Conservation (phyloP, 192 early-diverging fungal genomes). For the Umbelopsis sp. region DNA sequence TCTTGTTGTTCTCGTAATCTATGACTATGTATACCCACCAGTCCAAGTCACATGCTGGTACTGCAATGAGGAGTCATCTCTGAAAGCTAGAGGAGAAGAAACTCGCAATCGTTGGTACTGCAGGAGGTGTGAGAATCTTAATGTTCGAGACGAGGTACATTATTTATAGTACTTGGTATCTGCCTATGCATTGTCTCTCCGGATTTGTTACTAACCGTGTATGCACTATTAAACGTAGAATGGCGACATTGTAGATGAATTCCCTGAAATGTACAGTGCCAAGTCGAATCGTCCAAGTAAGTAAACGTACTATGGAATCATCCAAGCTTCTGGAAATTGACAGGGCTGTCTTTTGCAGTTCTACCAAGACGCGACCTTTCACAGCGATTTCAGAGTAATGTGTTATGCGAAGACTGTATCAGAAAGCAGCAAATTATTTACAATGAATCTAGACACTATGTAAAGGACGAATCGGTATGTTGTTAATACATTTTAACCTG, state of each 20-base stretch:
- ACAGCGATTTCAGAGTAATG: background rate
- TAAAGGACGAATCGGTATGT: slow-evolving; percentile 5
- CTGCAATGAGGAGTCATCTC: slow-evolving; percentile 15
- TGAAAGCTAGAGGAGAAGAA: slow-evolving; percentile 13
- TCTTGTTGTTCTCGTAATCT: background rate
- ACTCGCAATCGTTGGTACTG: slow-evolving; percentile 12
- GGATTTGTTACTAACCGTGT: too few species aligned
- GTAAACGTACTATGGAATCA: background rate
- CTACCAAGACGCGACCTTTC: slow-evolving; percentile 7
- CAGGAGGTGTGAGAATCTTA: slow-evolving; percentile 20
- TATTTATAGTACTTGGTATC: background rate
- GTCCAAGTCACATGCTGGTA: slow-evolving; percentile 21
- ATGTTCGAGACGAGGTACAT: slow-evolving; percentile 22
- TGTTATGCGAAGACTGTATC: background rate
- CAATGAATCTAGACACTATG: slow-evolving; percentile 14
- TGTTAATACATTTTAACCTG: background rate
- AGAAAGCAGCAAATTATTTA: slow-evolving; percentile 9
- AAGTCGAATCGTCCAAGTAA: slow-evolving; percentile 11
- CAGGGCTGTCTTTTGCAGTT: background rate
- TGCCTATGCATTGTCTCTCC: too few species aligned
- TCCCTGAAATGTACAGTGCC: slow-evolving; percentile 22
- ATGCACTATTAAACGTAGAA: background rate
- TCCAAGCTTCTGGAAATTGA: background rate
- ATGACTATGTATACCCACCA: slow-evolving; percentile 3
- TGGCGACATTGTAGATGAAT: slow-evolving; percentile 21